Evolutionary conservation across 1,284 basidiomycete species (phyloP), one percentile per base, ranked within the genome.

Genomic region (Cyathus pygmaeus): DNA sequence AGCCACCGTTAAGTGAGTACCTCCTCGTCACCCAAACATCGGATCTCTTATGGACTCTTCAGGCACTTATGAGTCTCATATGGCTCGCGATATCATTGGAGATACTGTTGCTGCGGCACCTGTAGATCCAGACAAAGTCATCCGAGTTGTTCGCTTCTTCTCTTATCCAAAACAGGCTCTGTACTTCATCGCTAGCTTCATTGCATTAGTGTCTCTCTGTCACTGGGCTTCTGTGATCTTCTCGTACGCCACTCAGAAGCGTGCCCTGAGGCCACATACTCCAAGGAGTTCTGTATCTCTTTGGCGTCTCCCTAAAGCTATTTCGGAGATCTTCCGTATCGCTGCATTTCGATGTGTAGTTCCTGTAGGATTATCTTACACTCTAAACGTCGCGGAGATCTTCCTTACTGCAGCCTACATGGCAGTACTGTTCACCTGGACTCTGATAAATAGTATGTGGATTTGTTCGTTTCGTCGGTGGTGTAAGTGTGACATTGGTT

Each of bases 341-440:
- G 24, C 87, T 51, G 78, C 81, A 0, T 88, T 86, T 68, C 81
- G 87, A 4, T 83, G 80, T 73, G 83, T 83, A 1, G 56, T 89
- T 54, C 71, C 78, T 29, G 59, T 82, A 17, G 84, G 84, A 19
- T 59, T 63, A 9, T 74, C 74, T 2, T 85, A 83, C 60, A 79
- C 80, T 13, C 67, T 88, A 61, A 88, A 82, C 57, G 41, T 85
- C 21, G 79, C 80, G 2, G 86, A 89, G 56, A 65, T 87, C 0
- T 65, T 81, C 57, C 73, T 88, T 33, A 81, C 82, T 0, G 56
- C 73, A 36, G 77, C 65, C 15, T 89, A 89, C 59, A 73, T 86
- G 23, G 71, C 71, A 21, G 77, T 81, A 1, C 67, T 89, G 11
- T 79, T 85, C 53, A 74, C 73, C 0, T 87, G 83, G 83, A 75